Evolutionary conservation across 495 filamentous ascomycete species (phyloP).

Genomic region (Melanomma pulvis-pyrius): DNA sequence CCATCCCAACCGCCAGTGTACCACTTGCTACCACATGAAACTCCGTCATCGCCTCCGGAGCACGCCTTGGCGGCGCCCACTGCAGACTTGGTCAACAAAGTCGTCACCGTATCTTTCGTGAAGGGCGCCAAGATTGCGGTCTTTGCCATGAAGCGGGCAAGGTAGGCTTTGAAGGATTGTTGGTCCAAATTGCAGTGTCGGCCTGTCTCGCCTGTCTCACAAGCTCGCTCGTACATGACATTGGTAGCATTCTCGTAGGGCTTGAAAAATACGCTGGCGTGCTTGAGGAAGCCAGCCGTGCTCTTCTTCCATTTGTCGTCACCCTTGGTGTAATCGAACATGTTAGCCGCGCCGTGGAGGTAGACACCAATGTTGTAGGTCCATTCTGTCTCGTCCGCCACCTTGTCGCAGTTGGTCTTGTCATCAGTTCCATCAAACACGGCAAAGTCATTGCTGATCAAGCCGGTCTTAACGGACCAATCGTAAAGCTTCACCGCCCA

Average conservation of each 20-base stretch:
- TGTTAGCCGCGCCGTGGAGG: conserved; percentile 66
- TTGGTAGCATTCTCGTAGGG: conserved; percentile 45
- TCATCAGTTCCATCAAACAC: conserved; percentile 47
- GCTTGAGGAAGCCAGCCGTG: conserved; percentile 41
- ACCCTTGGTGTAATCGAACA: conserved; percentile 65
- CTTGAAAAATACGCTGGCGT: conserved; percentile 42
- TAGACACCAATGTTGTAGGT: conserved; percentile 67
- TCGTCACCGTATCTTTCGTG: conserved; percentile 41
- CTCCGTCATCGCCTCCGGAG: conserved; percentile 39
- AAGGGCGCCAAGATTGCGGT: conserved; percentile 48
- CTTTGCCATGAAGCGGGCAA: conserved; percentile 50
- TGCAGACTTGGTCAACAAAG: conserved; percentile 43
- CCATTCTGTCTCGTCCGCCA: conserved; percentile 56
- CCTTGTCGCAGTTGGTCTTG: conserved; percentile 38
- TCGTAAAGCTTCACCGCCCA: conserved; percentile 46
- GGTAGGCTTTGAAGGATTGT: conserved; percentile 52
- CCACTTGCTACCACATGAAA: conserved; percentile 46
- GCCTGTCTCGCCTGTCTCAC: conserved; percentile 42
- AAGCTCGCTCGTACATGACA: conserved; percentile 50
- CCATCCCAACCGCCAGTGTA: conserved; percentile 48
- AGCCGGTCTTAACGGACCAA: conserved; percentile 39
- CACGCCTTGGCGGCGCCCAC: conserved; percentile 48
- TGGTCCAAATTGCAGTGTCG: conserved; percentile 49
- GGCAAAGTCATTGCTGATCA: conserved; percentile 41
- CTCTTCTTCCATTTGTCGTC: conserved; percentile 39